Conservation (phyloP, 1,139 yeast species). For the Diutina sp. region DNA sequence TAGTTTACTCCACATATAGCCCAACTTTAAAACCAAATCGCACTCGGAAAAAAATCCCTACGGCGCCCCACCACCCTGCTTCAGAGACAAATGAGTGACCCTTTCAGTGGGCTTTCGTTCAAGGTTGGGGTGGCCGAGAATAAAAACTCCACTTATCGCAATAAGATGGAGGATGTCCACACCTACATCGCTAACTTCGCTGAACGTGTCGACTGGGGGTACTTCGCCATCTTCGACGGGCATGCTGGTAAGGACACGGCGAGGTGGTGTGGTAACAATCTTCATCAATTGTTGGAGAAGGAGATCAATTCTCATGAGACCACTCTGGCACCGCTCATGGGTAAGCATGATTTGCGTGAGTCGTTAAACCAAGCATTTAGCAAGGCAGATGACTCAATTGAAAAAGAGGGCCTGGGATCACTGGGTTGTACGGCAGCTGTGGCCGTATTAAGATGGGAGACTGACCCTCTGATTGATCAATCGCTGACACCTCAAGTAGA, state of each 20-base stretch:
- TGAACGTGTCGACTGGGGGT: conserved; percentile 84
- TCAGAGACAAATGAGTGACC: conserved; percentile 10
- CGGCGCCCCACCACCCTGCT: neutral
- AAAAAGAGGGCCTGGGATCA: conserved; percentile 44
- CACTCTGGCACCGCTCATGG: conserved; percentile 8
- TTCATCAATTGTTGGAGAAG: conserved; percentile 55
- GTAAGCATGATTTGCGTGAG: conserved; percentile 28
- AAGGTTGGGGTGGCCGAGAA: conserved; percentile 86
- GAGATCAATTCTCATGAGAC: conserved; percentile 19
- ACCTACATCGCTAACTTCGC: conserved; percentile 89
- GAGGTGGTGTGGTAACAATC: conserved; percentile 85
- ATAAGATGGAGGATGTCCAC: conserved; percentile 95
- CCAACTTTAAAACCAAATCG: neutral
- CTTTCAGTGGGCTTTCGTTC: conserved; percentile 45
- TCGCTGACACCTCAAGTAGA: neutral
- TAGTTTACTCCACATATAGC: neutral
- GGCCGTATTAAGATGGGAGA: conserved; percentile 81
- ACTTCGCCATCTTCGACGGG: conserved; percentile 93
- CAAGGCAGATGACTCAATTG: conserved; percentile 62
- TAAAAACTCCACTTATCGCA: conserved; percentile 65
- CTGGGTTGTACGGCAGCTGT: conserved; percentile 96
- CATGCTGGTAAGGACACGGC: conserved; percentile 95
- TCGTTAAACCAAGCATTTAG: conserved; percentile 49
- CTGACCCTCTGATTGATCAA: conserved; percentile 2
- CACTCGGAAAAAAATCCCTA: neutral